phyloP scores from a whole-genome alignment of 768 basidiomycete species.

The Mycena olivaceomarginata region DNA sequence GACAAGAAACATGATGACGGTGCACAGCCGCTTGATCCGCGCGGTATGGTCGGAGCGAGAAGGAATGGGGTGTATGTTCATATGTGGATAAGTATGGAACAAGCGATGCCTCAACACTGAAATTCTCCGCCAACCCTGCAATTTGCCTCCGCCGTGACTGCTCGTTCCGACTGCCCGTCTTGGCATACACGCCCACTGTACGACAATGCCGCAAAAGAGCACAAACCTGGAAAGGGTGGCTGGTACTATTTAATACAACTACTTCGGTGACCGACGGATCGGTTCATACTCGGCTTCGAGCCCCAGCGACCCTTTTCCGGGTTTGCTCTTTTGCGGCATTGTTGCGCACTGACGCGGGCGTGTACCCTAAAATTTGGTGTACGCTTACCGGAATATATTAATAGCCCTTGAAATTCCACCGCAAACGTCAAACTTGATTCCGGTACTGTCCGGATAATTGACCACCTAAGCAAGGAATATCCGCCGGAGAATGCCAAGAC shows the following conservation, averaged over 20 bases:
- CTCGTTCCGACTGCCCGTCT: not conserved
- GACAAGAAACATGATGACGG: too few relatives aligned
- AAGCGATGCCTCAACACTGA: too few relatives aligned
- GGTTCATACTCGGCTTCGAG: constrained; percentile 4
- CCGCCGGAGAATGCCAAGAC: not conserved
- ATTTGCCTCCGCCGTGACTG: not conserved
- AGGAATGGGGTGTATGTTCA: not conserved
- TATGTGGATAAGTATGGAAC: too few relatives aligned
- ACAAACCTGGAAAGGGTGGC: not conserved
- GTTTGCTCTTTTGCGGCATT: not conserved
- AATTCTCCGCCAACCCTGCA: not conserved
- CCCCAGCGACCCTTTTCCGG: not conserved
- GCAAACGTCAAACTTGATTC: not conserved
- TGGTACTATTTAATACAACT: not conserved
- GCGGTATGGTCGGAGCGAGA: too few relatives aligned
- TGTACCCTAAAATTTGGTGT: not conserved
- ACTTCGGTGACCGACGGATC: not conserved
- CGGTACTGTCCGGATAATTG: not conserved
- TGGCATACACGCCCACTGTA: too few relatives aligned
- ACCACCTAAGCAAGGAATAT: not conserved
- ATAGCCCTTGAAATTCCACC: not conserved
- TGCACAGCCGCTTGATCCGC: too few relatives aligned
- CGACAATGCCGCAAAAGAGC: too few relatives aligned
- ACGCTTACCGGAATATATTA: not conserved
- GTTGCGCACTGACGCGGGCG: not conserved